A percentile compares a stretch with the other conserved stretches of the same genome.
phyloP scores from a whole-genome alignment of 2,329 filamentous ascomycete genomes.

The Drechmeria coniospora region DNA sequence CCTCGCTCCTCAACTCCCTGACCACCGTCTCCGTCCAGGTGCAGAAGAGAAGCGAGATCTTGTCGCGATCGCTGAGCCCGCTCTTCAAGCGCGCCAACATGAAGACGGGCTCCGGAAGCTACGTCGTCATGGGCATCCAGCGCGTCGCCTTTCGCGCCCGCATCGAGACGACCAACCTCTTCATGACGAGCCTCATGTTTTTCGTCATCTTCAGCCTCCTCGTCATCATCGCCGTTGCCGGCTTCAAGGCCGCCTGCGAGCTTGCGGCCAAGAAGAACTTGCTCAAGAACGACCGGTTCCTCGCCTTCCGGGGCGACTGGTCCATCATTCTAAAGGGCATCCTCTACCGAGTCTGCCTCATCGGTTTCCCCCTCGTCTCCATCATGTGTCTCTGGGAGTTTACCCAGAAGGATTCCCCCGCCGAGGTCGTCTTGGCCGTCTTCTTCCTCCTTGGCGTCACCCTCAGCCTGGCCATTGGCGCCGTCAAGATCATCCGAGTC shows the following conservation, averaged over 20 bases:
- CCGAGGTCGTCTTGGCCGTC: slow-evolving; percentile 72
- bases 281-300: slow-evolving; percentile 74
- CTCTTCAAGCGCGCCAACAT: slow-evolving; percentile 33
- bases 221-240: slow-evolving; percentile 53
- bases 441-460: slow-evolving; percentile 74
- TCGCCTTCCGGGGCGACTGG: slow-evolving; percentile 90
- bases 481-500: slow-evolving; percentile 74
- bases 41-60: slow-evolving; percentile 50
- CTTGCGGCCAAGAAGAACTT: slow-evolving; percentile 54
- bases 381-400: slow-evolving; percentile 90
- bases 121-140: slow-evolving; percentile 63
- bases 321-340: slow-evolving; percentile 83
- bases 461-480: slow-evolving; percentile 65
- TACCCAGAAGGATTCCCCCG: slow-evolving; percentile 67
- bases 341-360: slow-evolving; percentile 74
- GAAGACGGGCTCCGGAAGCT: slow-evolving; percentile 34
- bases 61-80: slow-evolving; percentile 19
- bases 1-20: slow-evolving; percentile 62
- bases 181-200: slow-evolving; percentile 79
- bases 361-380: slow-evolving; percentile 80
- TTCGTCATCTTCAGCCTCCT: slow-evolving; percentile 70
- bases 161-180: slow-evolving; percentile 83
- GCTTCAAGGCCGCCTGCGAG: slow-evolving; percentile 73
- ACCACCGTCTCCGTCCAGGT: slow-evolving; percentile 67
- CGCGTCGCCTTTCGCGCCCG: slow-evolving; percentile 71